Percentiles rank a stretch among this genome's conserved stretches.
phyloP scores from a whole-genome alignment of 2,329 filamentous ascomycete species.

The Emergomyces africanus region DNA sequence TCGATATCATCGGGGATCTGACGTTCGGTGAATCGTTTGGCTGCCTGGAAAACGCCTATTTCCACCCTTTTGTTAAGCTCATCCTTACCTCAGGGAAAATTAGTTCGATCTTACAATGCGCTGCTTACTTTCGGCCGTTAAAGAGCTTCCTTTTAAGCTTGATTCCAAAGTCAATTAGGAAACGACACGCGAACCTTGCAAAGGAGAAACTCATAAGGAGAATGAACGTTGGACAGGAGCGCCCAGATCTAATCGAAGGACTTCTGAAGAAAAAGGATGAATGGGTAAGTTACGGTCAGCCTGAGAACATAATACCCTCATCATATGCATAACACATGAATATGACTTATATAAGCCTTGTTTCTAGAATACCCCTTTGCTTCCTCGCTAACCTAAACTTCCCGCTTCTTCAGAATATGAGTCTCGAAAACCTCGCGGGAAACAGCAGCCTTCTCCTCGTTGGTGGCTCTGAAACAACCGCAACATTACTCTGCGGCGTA shows the following conservation, averaged over 20 bases:
- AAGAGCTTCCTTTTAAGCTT: conserved; percentile 9
- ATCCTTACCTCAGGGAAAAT: conserved; percentile 12
- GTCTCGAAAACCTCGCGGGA: conserved; percentile 20
- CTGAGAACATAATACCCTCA: not conserved
- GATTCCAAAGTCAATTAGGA: conserved; percentile 5
- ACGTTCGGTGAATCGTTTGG: conserved; percentile 21
- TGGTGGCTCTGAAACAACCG: conserved; percentile 38
- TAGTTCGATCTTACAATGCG: not conserved
- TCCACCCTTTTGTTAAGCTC: conserved; percentile 17
- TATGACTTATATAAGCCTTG: not conserved
- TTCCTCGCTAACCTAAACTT: not conserved
- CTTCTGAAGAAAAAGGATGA: conserved; percentile 2
- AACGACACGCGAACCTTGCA: conserved; percentile 3
- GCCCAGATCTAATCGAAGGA: conserved; percentile 1
- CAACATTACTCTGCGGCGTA: conserved; percentile 29
- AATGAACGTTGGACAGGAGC: not conserved
- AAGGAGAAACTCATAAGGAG: not conserved
- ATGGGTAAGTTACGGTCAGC: not conserved
- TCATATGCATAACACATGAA: not conserved
- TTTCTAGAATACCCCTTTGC: not conserved
- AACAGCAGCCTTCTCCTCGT: conserved; percentile 23
- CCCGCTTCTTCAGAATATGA: conserved; percentile 8
- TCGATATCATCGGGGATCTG: conserved; percentile 23
- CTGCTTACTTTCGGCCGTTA: conserved; percentile 6
- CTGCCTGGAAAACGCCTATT: conserved; percentile 15